Evolutionary conservation across 1,284 basidiomycete genomes (phyloP).

Genomic region (Rhodotorula glutinis): DNA sequence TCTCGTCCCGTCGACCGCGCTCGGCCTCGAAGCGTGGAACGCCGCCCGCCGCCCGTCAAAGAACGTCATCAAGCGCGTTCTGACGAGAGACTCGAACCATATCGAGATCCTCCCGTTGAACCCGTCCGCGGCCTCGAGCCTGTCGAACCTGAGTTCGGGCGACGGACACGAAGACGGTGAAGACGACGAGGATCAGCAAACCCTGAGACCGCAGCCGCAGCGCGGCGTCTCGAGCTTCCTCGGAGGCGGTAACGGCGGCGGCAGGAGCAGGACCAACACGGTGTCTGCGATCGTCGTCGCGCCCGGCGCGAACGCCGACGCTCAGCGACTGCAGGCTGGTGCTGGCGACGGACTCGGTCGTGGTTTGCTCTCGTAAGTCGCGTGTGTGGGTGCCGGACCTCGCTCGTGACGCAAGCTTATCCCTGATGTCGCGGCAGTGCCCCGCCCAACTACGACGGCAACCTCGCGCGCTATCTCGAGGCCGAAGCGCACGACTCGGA

Average conservation of each 20-base stretch:
- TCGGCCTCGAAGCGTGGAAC: conserved; percentile 32
- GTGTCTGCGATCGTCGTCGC: conserved; percentile 4
- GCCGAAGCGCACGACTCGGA: neutral
- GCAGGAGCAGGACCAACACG: conserved; percentile 19
- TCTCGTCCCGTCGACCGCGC: conserved; percentile 10
- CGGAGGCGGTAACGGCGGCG: conserved; percentile 13
- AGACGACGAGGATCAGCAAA: too few relatives aligned
- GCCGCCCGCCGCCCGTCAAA: conserved; percentile 22
- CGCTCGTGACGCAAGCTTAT: too few relatives aligned
- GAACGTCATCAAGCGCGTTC: conserved; percentile 20
- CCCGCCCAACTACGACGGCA: conserved; percentile 28
- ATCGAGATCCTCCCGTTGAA: neutral
- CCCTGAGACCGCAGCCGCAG: neutral
- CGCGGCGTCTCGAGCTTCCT: neutral
- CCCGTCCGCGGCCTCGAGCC: conserved; percentile 7
- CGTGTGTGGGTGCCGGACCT: too few relatives aligned
- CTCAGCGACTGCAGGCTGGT: conserved; percentile 14
- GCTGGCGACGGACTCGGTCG: conserved; percentile 18
- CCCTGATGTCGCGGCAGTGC: too few relatives aligned
- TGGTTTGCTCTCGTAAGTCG: conserved; percentile 23
- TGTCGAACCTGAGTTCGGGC: conserved; percentile 9
- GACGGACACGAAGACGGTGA: neutral
- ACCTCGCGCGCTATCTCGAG: conserved; percentile 7
- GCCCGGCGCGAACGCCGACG: conserved; percentile 4
- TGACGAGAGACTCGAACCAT: neutral